Evolutionary conservation across 345 rosid species (phyloP).

Genomic region (Euphorbia peplus): DNA sequence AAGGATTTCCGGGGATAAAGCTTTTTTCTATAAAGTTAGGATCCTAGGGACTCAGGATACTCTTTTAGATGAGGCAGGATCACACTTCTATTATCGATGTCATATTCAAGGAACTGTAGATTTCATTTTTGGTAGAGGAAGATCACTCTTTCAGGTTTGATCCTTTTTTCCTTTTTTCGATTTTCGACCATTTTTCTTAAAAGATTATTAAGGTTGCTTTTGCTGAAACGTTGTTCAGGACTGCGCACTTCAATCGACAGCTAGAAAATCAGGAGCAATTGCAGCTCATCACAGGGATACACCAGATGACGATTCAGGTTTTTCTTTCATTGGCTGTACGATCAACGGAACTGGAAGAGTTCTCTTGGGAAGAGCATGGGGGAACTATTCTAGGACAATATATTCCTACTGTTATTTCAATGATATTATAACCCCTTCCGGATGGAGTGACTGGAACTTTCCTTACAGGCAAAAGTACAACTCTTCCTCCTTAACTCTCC

Average conservation of each 20-base stretch:
- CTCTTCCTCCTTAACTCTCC: background rate
- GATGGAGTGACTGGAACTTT: conserved; percentile 86
- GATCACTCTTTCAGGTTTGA: conserved; percentile 67
- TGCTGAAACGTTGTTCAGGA: conserved; percentile 37
- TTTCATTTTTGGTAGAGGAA: conserved; percentile 79
- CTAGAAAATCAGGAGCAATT: conserved; percentile 58
- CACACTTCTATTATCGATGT: conserved; percentile 70
- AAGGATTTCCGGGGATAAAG: conserved; percentile 63
- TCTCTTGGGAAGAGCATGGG: conserved; percentile 92
- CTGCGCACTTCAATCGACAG: conserved; percentile 66
- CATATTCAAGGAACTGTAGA: conserved; percentile 75
- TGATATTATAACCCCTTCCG: conserved; percentile 55
- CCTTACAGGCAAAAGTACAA: conserved; percentile 55
- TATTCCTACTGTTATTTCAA: conserved; percentile 68
- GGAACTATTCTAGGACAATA: conserved; percentile 64
- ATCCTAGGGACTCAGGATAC: conserved; percentile 89
- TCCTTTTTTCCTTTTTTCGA: background rate
- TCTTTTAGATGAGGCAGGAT: conserved; percentile 70
- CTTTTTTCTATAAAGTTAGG: conserved; percentile 68
- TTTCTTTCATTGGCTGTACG: conserved; percentile 68
- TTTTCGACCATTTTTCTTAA: background rate
- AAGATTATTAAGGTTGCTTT: background rate
- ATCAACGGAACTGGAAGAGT: conserved; percentile 74
- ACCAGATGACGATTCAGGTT: conserved; percentile 66
- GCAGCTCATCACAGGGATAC: conserved; percentile 83